These are phyloP conservation scores for Nakaseomyces sp. DNA, from an alignment of 1,139 yeast species.

Conservation along the genomic window DNA sequence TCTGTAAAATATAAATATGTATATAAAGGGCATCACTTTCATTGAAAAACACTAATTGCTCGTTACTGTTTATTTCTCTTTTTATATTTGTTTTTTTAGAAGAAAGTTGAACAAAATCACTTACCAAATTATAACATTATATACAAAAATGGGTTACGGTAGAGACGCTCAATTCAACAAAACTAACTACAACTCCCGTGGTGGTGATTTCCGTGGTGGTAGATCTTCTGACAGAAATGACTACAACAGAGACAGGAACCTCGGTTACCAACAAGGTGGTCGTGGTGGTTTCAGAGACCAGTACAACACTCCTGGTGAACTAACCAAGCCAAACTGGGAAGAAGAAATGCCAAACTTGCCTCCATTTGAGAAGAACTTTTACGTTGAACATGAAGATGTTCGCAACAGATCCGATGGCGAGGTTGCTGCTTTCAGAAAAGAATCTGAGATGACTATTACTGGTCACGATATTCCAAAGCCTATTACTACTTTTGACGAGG, in stretches of 20 bases:
- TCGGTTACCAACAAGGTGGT: slow-evolving; percentile 23
- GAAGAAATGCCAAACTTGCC: slow-evolving; percentile 53
- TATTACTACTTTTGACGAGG: slow-evolving; percentile 84
- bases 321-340: slow-evolving; percentile 73
- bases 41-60: too few species aligned
- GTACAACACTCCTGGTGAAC: slow-evolving; percentile 37
- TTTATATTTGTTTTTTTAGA: slow-evolving; percentile 4
- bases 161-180: slow-evolving; percentile 32
- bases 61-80: slow-evolving; percentile 3
- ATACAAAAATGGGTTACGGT: slow-evolving; percentile 20
- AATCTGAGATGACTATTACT: slow-evolving; percentile 72
- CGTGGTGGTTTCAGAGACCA: slow-evolving; percentile 33
- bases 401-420: slow-evolving; percentile 67
- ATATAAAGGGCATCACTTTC: too few species aligned
- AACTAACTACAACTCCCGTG: slow-evolving; percentile 29
- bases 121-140: slow-evolving; percentile 3
- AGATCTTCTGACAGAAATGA: slow-evolving; percentile 36
- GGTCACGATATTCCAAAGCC: slow-evolving; percentile 94
- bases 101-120: not conserved
- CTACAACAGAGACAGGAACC: slow-evolving; percentile 30
- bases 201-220: slow-evolving; percentile 36
- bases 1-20: not conserved
- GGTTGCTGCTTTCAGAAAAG: slow-evolving; percentile 64
- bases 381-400: slow-evolving; percentile 75
- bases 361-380: slow-evolving; percentile 90